These are phyloP conservation scores for Clarkia xantiana DNA, from an alignment of 345 rosid species.

Conservation along the genomic window DNA sequence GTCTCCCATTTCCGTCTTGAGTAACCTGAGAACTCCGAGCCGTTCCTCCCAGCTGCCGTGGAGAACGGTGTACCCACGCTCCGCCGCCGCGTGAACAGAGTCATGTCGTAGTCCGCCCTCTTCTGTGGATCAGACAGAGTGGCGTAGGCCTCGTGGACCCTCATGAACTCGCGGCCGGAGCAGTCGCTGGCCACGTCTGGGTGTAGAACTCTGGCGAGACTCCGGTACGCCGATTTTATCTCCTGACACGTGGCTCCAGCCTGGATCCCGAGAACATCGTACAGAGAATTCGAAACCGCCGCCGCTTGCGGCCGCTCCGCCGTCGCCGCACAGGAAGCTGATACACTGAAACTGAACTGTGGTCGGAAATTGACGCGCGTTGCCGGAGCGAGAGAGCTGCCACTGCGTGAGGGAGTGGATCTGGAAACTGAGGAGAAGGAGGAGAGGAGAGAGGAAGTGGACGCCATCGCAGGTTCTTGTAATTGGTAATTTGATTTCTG, in stretches of 20 bases:
- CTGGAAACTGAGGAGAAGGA: conserved; percentile 8
- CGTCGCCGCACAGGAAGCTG: conserved; percentile 30
- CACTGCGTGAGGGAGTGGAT: not conserved
- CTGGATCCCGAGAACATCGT: conserved; percentile 48
- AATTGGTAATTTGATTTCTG: not conserved
- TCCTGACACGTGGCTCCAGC: conserved; percentile 40
- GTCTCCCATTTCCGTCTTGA: conserved; percentile 46
- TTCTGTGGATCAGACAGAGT: conserved; percentile 61
- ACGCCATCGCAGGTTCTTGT: conserved; percentile 12
- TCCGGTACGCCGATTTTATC: conserved; percentile 55
- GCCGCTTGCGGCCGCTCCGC: conserved; percentile 17
- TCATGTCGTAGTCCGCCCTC: conserved; percentile 44
- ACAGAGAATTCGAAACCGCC: conserved; percentile 21
- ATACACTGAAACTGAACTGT: conserved; percentile 15
- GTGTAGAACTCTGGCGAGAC: conserved; percentile 42
- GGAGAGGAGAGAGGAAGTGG: conserved; percentile 13
- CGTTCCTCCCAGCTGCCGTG: conserved; percentile 3
- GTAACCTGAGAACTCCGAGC: conserved; percentile 13
- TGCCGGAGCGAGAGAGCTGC: not conserved
- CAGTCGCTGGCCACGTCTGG: conserved; percentile 37
- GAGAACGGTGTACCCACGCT: conserved; percentile 14
- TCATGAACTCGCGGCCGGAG: conserved; percentile 34
- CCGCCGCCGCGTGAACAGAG: conserved; percentile 18
- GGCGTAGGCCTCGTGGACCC: conserved; percentile 45
- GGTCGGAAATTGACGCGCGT: conserved; percentile 6